Conservation (phyloP, 2,329 filamentous ascomycete species). For the Alternaria dauci region DNA sequence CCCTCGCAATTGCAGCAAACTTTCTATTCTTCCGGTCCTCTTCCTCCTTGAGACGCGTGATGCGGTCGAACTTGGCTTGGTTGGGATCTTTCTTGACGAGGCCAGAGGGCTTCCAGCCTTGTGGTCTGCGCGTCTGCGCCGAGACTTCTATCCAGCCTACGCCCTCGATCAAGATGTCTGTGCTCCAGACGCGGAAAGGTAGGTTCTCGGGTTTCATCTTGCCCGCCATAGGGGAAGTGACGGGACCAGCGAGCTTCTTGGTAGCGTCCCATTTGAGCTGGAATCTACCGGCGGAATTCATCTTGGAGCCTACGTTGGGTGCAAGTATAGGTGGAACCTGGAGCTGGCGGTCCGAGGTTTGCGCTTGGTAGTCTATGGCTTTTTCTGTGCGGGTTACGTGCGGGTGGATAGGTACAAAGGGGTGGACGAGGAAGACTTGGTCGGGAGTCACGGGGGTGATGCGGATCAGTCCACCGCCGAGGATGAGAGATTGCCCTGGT, state of each 20-base stretch:
- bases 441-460: slow-evolving; percentile 78
- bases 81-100: slow-evolving; percentile 58
- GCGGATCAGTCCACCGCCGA: slow-evolving; percentile 82
- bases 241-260: slow-evolving; percentile 74
- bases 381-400: slow-evolving; percentile 85
- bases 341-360: slow-evolving; percentile 62
- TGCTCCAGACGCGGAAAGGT: slow-evolving; percentile 80
- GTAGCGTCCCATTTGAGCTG: slow-evolving; percentile 84
- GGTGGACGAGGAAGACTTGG: slow-evolving; percentile 77
- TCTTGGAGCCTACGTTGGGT: slow-evolving; percentile 49
- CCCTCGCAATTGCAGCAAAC: slow-evolving; percentile 25
- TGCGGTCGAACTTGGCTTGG: slow-evolving; percentile 30
- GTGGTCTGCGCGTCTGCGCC: slow-evolving; percentile 72
- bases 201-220: slow-evolving; percentile 72
- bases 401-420: slow-evolving; percentile 79
- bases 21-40: slow-evolving; percentile 29
- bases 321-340: slow-evolving; percentile 68
- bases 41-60: slow-evolving; percentile 12
- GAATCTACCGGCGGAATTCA: slow-evolving; percentile 72
- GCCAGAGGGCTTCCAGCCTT: slow-evolving; percentile 50
- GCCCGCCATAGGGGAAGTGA: slow-evolving; percentile 70
- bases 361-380: slow-evolving; percentile 74
- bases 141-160: slow-evolving; percentile 92
- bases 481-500: slow-evolving; percentile 78
- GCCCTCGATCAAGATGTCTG: slow-evolving; percentile 89